These are phyloP conservation scores for Immersiella caudata DNA, from an alignment of 495 filamentous ascomycete species.

Conservation along the genomic window DNA sequence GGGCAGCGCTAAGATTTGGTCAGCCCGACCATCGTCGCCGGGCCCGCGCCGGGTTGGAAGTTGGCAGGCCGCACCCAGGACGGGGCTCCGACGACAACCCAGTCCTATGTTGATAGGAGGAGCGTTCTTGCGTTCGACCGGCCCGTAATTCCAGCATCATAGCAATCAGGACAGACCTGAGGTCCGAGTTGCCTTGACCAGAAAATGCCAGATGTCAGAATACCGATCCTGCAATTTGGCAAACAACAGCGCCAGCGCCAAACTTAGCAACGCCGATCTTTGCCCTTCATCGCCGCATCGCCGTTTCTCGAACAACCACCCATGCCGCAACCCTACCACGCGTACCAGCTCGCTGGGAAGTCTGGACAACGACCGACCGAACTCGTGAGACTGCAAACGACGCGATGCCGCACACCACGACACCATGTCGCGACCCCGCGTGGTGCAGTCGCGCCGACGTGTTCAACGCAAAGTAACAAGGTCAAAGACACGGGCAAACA, in stretches of 20 bases:
- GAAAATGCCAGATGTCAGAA: neutral
- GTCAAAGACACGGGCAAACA: conserved; percentile 1
- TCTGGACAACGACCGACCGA: neutral
- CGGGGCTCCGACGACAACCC: too few species aligned
- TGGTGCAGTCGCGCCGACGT: neutral
- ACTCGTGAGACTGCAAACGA: neutral
- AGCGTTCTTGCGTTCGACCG: neutral
- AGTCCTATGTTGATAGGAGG: too few species aligned
- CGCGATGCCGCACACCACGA: neutral
- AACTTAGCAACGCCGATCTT: neutral
- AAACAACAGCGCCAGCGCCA: neutral
- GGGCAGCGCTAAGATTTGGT: neutral
- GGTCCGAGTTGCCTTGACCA: neutral
- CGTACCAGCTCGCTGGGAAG: neutral
- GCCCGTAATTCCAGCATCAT: too few species aligned
- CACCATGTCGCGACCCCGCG: neutral
- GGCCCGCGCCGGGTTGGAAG: neutral
- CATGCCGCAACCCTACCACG: neutral
- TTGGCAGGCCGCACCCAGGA: neutral
- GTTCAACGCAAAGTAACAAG: neutral
- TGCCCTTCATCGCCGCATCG: neutral
- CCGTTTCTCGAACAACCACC: neutral
- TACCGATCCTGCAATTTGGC: neutral
- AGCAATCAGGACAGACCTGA: too few species aligned
- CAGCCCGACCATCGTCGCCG: neutral